A percentile compares a stretch with the other conserved stretches of the same genome.
Conservation (phyloP, 371 early-diverging fungal genomes). For the Chytridium lagenaria region DNA sequence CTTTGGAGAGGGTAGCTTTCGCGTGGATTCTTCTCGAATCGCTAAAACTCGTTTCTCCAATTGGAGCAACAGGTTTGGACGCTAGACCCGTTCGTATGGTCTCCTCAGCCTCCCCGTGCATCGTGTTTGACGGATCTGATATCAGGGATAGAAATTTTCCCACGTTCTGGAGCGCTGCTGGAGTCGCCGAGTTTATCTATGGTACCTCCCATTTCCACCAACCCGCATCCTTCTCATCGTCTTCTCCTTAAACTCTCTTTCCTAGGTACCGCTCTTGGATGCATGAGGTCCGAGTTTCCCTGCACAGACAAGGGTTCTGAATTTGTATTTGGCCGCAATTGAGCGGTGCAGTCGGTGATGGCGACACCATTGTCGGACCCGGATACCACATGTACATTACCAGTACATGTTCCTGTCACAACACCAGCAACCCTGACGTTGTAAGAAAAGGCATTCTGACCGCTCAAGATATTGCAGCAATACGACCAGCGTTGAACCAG, state of each 20-base stretch:
- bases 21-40: conserved; percentile 28
- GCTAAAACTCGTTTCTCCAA: conserved; percentile 27
- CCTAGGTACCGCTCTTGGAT: conserved; percentile 21
- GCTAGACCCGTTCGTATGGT: not conserved
- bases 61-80: conserved; percentile 28
- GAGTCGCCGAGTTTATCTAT: conserved; percentile 16
- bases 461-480: not conserved
- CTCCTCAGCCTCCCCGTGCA: not conserved
- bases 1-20: conserved; percentile 25
- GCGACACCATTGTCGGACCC: conserved; percentile 35
- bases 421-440: conserved; percentile 1
- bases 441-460: not conserved
- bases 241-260: too few species aligned
- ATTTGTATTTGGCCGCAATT: conserved; percentile 36
- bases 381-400: conserved; percentile 31
- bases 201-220: too few species aligned
- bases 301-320: conserved; percentile 12
- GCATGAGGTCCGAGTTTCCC: conserved; percentile 19
- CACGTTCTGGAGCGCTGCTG: conserved; percentile 21
- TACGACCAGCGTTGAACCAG: not conserved
- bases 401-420: conserved; percentile 28
- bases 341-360: conserved; percentile 30
- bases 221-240: too few species aligned
- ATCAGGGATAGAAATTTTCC: conserved; percentile 22
- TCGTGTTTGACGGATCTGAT: conserved; percentile 1